Base-by-base conservation (phyloP, 345 rosid species). In the Populus simonii region DNA sequence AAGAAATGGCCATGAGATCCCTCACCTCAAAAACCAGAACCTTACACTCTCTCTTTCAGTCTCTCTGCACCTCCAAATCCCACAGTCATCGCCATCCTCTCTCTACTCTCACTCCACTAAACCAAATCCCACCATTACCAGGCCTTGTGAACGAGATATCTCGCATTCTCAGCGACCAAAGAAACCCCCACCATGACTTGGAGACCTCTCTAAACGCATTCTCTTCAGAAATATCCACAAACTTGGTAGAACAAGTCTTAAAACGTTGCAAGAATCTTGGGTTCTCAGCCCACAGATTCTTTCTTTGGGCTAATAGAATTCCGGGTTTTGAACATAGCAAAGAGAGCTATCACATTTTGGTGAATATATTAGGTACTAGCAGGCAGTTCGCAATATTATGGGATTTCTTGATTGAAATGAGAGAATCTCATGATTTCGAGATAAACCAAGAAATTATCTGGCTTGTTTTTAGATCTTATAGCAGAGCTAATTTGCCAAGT, bases 261-360 rank as follows among this genome's bases (percentile, higher is more conserved):
- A 93, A 94, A 47, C 92, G 95, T 74, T 93, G 95, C 85, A 91
- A 88, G 78, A 88, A 92, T 71, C 92, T 93, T 31, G 95, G 94
- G 0, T 92, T 91, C 78, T 66, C 97, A 4, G 89, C 98, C 35
- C 98, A 94, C 76, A 86, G 97, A 41, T 91, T 94, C 89, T 94
- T 94, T 65, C 89, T 94, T 0, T 94, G 97, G 98, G 93, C 98
- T n/a, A 84, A 89, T 72, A 75, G 73, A 41, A 76, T 87, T 70
- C 91, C 92, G 25, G 86, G 88, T 62, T 90, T 94, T 43, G 78
- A 82, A 76, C 98, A 85, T 74, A 93, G 90, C 68, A 71, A 41
- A 9, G 85, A 83, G 36, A 93, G 94, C 84, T 83, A 87, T 71
- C 89, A 82, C 80, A 88, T 91, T 86, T 82, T 95, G 86, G 89